Evolutionary conservation across 768 basidiomycete genomes (phyloP).

Genomic region (Leccinum boreale): DNA sequence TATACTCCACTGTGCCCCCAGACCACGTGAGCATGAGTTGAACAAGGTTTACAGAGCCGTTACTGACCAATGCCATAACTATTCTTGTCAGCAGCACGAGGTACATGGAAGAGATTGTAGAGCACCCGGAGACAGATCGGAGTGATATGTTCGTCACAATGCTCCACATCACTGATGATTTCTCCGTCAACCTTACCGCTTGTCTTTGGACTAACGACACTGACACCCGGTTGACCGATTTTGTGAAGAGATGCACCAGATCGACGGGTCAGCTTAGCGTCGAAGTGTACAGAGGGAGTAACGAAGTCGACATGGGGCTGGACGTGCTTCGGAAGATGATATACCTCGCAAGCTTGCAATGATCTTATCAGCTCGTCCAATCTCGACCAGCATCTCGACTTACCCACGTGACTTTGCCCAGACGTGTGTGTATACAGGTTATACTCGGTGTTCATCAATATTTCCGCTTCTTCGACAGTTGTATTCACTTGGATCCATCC

Average conservation of each 20-base stretch:
- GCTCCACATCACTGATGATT: slow-evolving; percentile 11
- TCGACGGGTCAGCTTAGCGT: slow-evolving; percentile 16
- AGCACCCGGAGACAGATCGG: slow-evolving; percentile 28
- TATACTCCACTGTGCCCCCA: slow-evolving; percentile 29
- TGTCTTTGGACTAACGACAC: slow-evolving; percentile 13
- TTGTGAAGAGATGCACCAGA: slow-evolving; percentile 6
- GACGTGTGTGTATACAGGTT: slow-evolving; percentile 27
- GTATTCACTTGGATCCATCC: slow-evolving; percentile 28
- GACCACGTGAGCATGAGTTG: neutral
- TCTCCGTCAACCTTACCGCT: slow-evolving; percentile 6
- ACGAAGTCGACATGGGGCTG: slow-evolving; percentile 34
- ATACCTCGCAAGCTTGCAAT: slow-evolving; percentile 29
- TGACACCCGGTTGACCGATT: slow-evolving; percentile 17
- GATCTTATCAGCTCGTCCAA: neutral
- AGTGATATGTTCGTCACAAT: slow-evolving; percentile 29
- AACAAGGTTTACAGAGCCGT: neutral
- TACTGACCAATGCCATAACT: slow-evolving; percentile 34
- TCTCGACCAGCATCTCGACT: neutral
- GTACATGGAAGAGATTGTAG: slow-evolving; percentile 26
- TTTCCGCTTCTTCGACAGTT: slow-evolving; percentile 32
- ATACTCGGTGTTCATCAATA: slow-evolving; percentile 32
- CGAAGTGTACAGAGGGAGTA: slow-evolving; percentile 35
- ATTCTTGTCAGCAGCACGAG: slow-evolving; percentile 25
- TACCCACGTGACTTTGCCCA: slow-evolving; percentile 28
- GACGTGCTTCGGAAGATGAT: slow-evolving; percentile 31